phyloP scores from a whole-genome alignment of 371 early-diverging fungal genomes.

The Actinomucor elegans region DNA sequence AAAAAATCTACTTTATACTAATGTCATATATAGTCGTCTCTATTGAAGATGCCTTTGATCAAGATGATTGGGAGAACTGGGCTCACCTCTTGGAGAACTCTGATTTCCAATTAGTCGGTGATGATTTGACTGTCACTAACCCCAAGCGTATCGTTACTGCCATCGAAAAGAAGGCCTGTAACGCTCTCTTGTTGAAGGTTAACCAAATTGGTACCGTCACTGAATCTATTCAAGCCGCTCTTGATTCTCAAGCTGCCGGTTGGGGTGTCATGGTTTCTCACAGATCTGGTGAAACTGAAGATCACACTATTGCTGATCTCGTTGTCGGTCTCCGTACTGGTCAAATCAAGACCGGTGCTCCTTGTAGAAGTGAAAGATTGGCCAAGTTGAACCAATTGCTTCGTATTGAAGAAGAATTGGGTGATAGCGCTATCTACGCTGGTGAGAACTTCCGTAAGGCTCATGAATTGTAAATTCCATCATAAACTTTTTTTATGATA shows the following conservation, averaged over 20 bases:
- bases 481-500: slow-evolving; percentile 4
- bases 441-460: slow-evolving; percentile 92
- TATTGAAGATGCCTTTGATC: slow-evolving; percentile 99
- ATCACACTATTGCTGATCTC: slow-evolving; percentile 98
- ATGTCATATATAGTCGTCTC: slow-evolving; percentile 64
- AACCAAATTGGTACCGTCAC: slow-evolving; percentile 99
- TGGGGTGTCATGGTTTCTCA: slow-evolving; percentile 99
- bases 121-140: slow-evolving; percentile 99
- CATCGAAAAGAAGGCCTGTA: slow-evolving; percentile 93
- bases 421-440: slow-evolving; percentile 82
- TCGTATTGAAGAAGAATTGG: slow-evolving; percentile 89
- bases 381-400: slow-evolving; percentile 99
- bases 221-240: slow-evolving; percentile 88
- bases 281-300: slow-evolving; percentile 99
- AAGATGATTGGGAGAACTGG: slow-evolving; percentile 98
- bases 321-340: slow-evolving; percentile 97
- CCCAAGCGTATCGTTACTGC: slow-evolving; percentile 88
- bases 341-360: slow-evolving; percentile 99
- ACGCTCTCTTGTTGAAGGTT: slow-evolving; percentile 96
- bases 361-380: slow-evolving; percentile 96
- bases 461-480: slow-evolving; percentile 51
- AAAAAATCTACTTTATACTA: not conserved
- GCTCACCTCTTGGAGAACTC: slow-evolving; percentile 69
- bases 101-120: slow-evolving; percentile 94
- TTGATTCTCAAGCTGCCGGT: slow-evolving; percentile 72